Conservation (phyloP, 2,329 filamentous ascomycete species). For the Raffaelea albimanens region DNA sequence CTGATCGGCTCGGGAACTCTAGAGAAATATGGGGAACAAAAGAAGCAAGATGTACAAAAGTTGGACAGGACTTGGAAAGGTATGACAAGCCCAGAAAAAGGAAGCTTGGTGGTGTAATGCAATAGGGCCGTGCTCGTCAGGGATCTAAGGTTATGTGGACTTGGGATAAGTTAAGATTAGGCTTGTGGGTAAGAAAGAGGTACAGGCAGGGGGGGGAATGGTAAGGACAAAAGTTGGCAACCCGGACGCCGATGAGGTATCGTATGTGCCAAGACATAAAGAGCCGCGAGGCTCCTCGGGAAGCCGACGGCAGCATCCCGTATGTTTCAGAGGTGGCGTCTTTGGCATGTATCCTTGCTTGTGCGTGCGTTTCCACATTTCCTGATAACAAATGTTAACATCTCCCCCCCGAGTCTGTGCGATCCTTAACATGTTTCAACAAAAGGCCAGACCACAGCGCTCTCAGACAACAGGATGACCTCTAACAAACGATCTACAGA, state of each 20-base stretch:
- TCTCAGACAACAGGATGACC: not conserved
- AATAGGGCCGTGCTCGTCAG: no score
- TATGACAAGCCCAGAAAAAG: no score
- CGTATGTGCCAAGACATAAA: slow-evolving; percentile 4
- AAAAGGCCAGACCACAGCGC: not conserved
- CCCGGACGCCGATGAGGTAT: slow-evolving; percentile 5
- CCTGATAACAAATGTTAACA: no score
- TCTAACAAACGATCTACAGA: slow-evolving; percentile 10
- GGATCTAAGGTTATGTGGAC: no score
- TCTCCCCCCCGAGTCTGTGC: no score
- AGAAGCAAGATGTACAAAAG: not conserved
- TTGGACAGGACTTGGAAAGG: no score
- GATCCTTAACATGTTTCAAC: not conserved
- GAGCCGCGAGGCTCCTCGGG: not conserved
- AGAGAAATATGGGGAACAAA: not conserved
- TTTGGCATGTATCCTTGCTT: no score
- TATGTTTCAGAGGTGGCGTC: no score
- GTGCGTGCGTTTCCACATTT: no score
- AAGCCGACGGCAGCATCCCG: no score
- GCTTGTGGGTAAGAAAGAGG: not conserved
- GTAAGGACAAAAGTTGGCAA: no score
- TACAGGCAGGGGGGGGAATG: not conserved
- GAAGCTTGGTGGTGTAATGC: not conserved
- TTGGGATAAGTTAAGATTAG: not conserved
- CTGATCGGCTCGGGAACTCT: slow-evolving; percentile 4